phyloP scores from a whole-genome alignment of 73 alveolate genomes.

The Tetrahymena malaccensis region DNA sequence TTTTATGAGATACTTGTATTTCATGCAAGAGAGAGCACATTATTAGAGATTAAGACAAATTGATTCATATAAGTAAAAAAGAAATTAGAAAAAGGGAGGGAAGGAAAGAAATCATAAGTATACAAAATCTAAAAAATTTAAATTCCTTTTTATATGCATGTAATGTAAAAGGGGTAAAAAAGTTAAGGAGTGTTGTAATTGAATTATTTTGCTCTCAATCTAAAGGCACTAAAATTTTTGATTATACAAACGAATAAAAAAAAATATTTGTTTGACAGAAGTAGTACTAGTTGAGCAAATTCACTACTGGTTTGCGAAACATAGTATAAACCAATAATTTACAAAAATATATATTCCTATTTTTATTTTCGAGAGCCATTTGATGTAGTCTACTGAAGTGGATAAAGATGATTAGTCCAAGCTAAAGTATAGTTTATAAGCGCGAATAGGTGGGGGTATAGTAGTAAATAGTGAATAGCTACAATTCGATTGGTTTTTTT shows the following conservation, averaged over 20 bases:
- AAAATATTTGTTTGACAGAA: not conserved
- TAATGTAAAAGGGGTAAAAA: not conserved
- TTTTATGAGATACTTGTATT: not conserved
- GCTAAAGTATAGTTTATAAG: not conserved
- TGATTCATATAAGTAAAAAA: not conserved
- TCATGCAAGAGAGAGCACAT: not conserved
- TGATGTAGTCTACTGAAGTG: not conserved
- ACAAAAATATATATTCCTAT: too few relatives aligned
- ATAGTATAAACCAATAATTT: not conserved
- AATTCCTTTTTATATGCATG: not conserved
- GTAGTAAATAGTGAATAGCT: not conserved
- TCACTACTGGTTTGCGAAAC: not conserved
- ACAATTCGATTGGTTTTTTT: not conserved
- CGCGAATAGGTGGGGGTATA: not conserved
- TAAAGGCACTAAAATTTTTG: not conserved
- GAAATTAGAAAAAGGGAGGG: not conserved
- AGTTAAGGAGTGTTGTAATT: not conserved
- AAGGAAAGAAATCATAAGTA: not conserved
- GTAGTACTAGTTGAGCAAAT: not conserved
- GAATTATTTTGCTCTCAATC: not conserved
- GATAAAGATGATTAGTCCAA: not conserved
- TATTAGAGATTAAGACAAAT: not conserved
- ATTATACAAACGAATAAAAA: not conserved
- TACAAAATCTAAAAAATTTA: not conserved
- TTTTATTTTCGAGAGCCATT: not conserved